Conservation (phyloP, 495 filamentous ascomycete genomes). For the Penicillium waksmanii region DNA sequence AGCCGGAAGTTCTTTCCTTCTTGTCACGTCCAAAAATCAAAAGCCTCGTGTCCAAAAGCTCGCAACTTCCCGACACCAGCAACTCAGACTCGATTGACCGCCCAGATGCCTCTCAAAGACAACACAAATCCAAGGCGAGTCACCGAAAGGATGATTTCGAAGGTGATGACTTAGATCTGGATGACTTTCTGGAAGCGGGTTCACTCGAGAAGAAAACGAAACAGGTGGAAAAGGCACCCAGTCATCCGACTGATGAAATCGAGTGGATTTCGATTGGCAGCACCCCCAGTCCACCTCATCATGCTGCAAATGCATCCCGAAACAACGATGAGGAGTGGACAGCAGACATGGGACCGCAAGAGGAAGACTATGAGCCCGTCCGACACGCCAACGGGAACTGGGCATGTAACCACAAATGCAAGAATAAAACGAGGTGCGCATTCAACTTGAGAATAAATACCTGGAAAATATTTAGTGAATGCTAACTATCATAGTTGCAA, state of each 20-base stretch:
- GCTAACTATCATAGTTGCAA: conserved; percentile 60
- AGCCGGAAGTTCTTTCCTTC: conserved; percentile 59
- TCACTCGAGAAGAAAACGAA: conserved; percentile 7
- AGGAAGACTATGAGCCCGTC: conserved; percentile 45
- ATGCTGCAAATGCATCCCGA: neutral
- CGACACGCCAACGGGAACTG: conserved; percentile 82
- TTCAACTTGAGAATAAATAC: too few species aligned
- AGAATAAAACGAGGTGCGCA: conserved; percentile 64
- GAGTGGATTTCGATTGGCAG: conserved; percentile 28
- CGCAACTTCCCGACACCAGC: neutral
- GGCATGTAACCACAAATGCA: conserved; percentile 85
- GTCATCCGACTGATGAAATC: conserved; percentile 10
- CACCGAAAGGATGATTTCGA: conserved; percentile 51
- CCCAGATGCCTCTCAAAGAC: neutral
- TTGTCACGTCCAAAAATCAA: conserved; percentile 47
- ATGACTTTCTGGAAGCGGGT: conserved; percentile 54
- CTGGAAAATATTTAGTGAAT: neutral
- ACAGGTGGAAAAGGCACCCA: neutral
- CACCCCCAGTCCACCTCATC: conserved; percentile 14
- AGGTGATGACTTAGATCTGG: conserved; percentile 59
- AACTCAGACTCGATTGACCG: neutral
- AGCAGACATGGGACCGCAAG: conserved; percentile 15
- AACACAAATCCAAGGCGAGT: neutral
- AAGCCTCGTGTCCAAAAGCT: neutral
- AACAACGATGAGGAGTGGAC: conserved; percentile 16